phyloP scores from a whole-genome alignment of 2,329 filamentous ascomycete genomes.

The Zymoseptoria brevis region DNA sequence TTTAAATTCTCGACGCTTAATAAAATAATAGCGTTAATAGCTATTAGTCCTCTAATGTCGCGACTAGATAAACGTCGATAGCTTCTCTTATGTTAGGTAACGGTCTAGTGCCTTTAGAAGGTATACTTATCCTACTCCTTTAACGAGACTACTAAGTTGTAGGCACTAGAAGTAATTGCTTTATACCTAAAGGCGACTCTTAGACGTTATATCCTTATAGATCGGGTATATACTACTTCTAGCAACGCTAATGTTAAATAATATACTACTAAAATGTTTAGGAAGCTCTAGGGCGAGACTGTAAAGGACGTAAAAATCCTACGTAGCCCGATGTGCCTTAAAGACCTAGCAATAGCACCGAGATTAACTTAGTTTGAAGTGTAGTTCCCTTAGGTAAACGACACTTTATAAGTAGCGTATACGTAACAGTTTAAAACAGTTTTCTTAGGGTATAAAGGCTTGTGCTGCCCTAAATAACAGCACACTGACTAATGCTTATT shows the following conservation, averaged over 20 bases:
- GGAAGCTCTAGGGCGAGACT: not conserved
- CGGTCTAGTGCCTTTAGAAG: not conserved
- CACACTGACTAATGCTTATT: not conserved
- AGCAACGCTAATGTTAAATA: not conserved
- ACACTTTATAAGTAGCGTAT: not conserved
- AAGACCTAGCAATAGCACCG: not conserved
- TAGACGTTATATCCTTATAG: not conserved
- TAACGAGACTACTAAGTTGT: not conserved
- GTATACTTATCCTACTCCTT: slow-evolving; percentile 1
- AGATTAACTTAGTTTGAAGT: not conserved
- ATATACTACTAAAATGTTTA: not conserved
- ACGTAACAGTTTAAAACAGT: not conserved
- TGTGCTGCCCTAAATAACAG: not conserved
- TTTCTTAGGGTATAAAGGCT: not conserved
- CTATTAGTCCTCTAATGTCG: not conserved
- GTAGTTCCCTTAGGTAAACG: not conserved
- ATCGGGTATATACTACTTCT: not conserved
- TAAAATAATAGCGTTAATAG: not conserved
- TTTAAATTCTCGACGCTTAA: not conserved
- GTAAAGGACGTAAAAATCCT: not conserved
- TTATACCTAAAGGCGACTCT: not conserved
- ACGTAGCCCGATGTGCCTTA: not conserved
- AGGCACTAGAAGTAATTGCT: not conserved
- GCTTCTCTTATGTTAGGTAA: not conserved
- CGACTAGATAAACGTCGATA: not conserved